Base-by-base conservation (phyloP, 768 basidiomycete genomes). In the Sarcomyxa edulis region DNA sequence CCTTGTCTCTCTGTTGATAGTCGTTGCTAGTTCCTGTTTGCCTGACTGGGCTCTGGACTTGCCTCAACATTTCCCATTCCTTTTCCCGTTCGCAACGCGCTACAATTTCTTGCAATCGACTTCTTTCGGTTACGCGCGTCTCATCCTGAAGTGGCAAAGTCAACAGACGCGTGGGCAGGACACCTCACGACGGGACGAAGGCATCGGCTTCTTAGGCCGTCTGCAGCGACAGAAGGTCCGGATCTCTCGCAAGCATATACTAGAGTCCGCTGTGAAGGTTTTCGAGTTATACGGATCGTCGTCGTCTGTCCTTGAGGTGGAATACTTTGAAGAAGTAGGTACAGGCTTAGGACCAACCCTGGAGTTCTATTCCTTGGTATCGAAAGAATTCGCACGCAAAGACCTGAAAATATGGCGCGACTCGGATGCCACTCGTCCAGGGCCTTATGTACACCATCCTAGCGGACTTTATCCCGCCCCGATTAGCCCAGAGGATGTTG, bases 271-370 rank as follows among this genome's bases (percentile, higher is more conserved):
- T 1, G 83, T 94, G 53, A 97, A 97, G 60, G 90, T 94, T 7
- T 90, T 99, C 47, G 93, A 95, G 55, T 76, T 98, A 35, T 99
- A 97, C 50, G 96, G 96, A 1, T 89, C 90, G 0, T 92, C 90
- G 2, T 88, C 86, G 4, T 92, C 92, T 1, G 80, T 97, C 15
- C 74, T 99, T 28, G 96, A 99, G 58, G 92, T 98, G 35, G 94
- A 99, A 64, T 98, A 97, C 65, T 97, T 97, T 53, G 92, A 96
- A 54, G 96, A 99, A 68, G 94, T 97, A 33, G 96, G 96, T 14
- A 98, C 95, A 6, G 96, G 96, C 14, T 68, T 99, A 8, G 96
- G 96, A 3, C 96, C 96, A 6, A 98, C 96, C 18, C 72, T 98
- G 16, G 96, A 99, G 64, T 99, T 99, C 64, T 99, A 98, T 60